A percentile compares a stretch with the other conserved stretches of the same genome.
Conservation (phyloP, 2,329 filamentous ascomycete genomes). For the Coniochaeta pulveracea region DNA sequence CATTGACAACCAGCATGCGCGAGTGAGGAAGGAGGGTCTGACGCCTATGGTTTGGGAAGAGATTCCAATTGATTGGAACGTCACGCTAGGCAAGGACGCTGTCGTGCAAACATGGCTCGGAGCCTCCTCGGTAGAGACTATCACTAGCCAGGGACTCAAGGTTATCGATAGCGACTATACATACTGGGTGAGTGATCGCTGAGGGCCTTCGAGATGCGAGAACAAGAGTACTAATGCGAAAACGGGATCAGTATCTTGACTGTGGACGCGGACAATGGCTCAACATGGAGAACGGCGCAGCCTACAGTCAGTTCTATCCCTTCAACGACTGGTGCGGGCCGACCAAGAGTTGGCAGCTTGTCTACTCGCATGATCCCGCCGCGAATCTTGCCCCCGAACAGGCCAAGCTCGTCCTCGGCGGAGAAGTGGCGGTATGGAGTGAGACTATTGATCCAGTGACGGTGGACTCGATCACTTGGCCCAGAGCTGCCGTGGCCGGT, state of each 20-base stretch:
- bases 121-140: slow-evolving; percentile 45
- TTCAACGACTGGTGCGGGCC: slow-evolving; percentile 76
- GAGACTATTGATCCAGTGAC: slow-evolving; percentile 70
- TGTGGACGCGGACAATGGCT: slow-evolving; percentile 75
- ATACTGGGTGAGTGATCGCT: slow-evolving; percentile 59
- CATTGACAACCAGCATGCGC: slow-evolving; percentile 56
- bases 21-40: slow-evolving; percentile 52
- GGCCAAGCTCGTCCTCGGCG: slow-evolving; percentile 62
- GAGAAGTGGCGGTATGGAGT: slow-evolving; percentile 72
- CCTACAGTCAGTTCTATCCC: slow-evolving; percentile 46
- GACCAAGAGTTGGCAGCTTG: slow-evolving; percentile 67
- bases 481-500: slow-evolving; percentile 59
- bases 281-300: slow-evolving; percentile 49
- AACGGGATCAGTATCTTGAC: slow-evolving; percentile 69
- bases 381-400: slow-evolving; percentile 48
- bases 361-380: slow-evolving; percentile 72
- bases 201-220: no score
- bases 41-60: slow-evolving; percentile 82
- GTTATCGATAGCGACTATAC: slow-evolving; percentile 68
- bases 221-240: slow-evolving; percentile 5
- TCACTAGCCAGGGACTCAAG: slow-evolving; percentile 54
- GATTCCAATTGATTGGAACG: slow-evolving; percentile 67
- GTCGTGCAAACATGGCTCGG: slow-evolving; percentile 73
- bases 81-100: slow-evolving; percentile 58
- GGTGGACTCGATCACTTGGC: slow-evolving; percentile 69